Evolutionary conservation across 345 rosid species (phyloP), one percentile per base, ranked within the genome.

Genomic region (Dipteronia sinensis): DNA sequence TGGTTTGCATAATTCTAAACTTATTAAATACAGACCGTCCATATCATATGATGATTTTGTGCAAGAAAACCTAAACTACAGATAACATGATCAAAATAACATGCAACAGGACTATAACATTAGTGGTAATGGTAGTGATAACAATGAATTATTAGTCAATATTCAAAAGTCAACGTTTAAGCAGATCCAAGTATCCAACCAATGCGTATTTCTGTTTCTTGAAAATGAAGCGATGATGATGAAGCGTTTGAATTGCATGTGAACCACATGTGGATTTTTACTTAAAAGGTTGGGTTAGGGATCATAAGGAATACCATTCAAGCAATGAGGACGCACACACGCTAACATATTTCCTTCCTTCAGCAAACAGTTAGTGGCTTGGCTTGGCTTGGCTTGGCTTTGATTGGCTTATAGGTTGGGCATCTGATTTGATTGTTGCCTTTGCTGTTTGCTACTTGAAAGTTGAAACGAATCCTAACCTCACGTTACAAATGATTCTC

Each of bases 221-320:
- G 3, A 12, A 23, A 7, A 19, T 9, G 17, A 65, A 59, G 44
- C n/a, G 15, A 72, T 46, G 77, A 68, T 47, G 17, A 15, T 6
- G 1, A 12, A 71, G 15, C 64, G 76, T 27, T 74, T 69, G 85
- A 80, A 76, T 78, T 63, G 79, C 80, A 84, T 55, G 77, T 76
- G 79, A 65, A 44, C 27, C 73, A 20, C 83, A 72, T 46, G 69
- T 61, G 67, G 49, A 46, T 46, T 73, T 82, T 81, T 71, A 72
- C 87, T 77, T 84, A 0, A 23, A 71, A 65, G 10, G 75, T 63
- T 55, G 84, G 84, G 73, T 74, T 68, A 42, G 77, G 67, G 73
- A 77, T 61, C 16, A 13, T 7, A 0, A 31, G 7, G n/a, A 53
- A 53, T 53, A 53, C 58, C 58, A 16, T 9, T 53, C 2, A 53